phyloP scores from a whole-genome alignment of 257 asterid species.

The Solanum dulcamara region DNA sequence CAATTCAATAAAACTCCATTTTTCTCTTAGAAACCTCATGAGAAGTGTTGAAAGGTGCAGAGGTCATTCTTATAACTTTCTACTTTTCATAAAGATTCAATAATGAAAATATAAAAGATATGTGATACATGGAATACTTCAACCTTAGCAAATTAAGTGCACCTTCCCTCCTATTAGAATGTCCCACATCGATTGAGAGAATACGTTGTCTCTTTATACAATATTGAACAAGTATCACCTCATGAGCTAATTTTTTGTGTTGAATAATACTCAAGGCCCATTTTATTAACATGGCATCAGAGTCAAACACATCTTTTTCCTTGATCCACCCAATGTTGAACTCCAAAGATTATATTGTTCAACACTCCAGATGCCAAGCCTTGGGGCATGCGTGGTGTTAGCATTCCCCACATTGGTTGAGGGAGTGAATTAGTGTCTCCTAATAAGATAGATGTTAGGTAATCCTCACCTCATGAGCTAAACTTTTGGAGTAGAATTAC shows the following conservation, averaged over 20 bases:
- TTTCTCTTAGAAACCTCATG: not conserved
- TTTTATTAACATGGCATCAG: not conserved
- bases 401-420: not conserved
- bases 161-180: not conserved
- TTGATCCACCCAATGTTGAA: not conserved
- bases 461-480: not conserved
- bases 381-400: not conserved
- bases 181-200: not conserved
- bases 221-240: not conserved
- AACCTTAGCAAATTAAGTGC: not conserved
- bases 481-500: not conserved
- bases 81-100: not conserved
- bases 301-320: not conserved
- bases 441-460: not conserved
- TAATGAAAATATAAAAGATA: not conserved
- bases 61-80: not conserved
- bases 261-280: not conserved
- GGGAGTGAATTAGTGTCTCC: not conserved
- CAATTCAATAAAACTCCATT: not conserved
- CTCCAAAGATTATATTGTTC: not conserved
- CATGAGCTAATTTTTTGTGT: not conserved
- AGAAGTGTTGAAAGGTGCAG: not conserved
- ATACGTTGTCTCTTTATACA: not conserved
- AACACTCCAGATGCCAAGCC: not conserved
- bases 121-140: not conserved